Conservation (phyloP, 768 basidiomycete genomes). For the Boletus bicolor region DNA sequence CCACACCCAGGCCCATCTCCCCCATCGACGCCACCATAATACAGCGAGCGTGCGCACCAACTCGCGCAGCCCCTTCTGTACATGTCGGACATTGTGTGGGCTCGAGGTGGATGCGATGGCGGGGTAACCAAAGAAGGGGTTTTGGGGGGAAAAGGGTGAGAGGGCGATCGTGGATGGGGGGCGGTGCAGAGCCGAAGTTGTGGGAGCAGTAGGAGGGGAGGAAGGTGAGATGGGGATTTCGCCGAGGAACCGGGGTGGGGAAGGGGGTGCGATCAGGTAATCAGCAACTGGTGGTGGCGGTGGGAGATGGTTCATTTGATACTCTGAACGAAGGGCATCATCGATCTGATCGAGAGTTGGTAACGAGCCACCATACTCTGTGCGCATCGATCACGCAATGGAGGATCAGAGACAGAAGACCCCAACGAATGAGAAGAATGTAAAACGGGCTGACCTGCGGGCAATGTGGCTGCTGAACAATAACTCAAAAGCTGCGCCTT, state of each 20-base stretch:
- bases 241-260: not conserved
- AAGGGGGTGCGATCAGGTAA: not conserved
- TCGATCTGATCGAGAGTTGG: slow-evolving; percentile 48
- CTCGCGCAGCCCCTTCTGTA: slow-evolving; percentile 68
- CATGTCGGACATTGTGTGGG: slow-evolving; percentile 49
- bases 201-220: not conserved
- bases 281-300: not conserved
- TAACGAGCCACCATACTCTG: slow-evolving; percentile 70
- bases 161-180: slow-evolving; percentile 22
- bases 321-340: slow-evolving; percentile 40
- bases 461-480: slow-evolving; percentile 51
- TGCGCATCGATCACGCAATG: slow-evolving; percentile 18
- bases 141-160: slow-evolving; percentile 57
- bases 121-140: slow-evolving; percentile 79
- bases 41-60: slow-evolving; percentile 56
- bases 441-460: slow-evolving; percentile 38
- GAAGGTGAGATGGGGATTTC: not conserved
- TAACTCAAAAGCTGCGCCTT: slow-evolving; percentile 51
- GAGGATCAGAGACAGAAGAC: slow-evolving; percentile 9
- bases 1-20: slow-evolving; percentile 28
- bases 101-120: slow-evolving; percentile 30
- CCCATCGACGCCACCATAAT: slow-evolving; percentile 70
- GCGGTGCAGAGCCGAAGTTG: not conserved
- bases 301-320: slow-evolving; percentile 6
- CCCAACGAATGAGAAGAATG: not conserved